These are phyloP conservation scores for Priceomyces haplophilus DNA, from an alignment of 805 yeast species.

Conservation along the genomic window DNA sequence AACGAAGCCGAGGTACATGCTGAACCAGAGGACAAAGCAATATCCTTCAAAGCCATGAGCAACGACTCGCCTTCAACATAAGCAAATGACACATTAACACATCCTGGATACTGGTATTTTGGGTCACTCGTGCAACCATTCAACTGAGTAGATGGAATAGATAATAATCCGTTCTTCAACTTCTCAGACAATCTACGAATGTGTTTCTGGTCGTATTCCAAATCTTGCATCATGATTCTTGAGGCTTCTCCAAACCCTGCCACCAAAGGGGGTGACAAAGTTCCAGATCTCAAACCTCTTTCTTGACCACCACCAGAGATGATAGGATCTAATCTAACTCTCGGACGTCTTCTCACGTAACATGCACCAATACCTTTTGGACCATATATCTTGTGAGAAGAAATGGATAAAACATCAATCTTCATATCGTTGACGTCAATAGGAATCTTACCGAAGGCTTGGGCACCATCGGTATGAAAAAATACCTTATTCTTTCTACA, in stretches of 20 bases:
- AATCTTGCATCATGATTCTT: constrained; percentile 71
- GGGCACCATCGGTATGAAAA: constrained; percentile 98
- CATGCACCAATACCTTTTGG: constrained; percentile 98
- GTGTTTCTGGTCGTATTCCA: constrained; percentile 68
- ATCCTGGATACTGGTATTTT: constrained; percentile 67
- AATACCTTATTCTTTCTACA: constrained; percentile 87
- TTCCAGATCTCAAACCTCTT: constrained; percentile 95
- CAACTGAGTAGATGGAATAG: constrained; percentile 83
- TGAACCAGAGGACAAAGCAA: constrained; percentile 93
- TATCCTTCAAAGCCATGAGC: constrained; percentile 95
- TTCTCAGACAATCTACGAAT: constrained; percentile 69
- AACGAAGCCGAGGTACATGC: constrained; percentile 98
- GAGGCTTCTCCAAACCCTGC: constrained; percentile 98
- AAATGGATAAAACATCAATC: constrained; percentile 88
- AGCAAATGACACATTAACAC: constrained; percentile 95
- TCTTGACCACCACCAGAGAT: constrained; percentile 99
- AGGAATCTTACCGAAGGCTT: constrained; percentile 92
- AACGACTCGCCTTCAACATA: constrained; percentile 97
- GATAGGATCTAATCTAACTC: constrained; percentile 93
- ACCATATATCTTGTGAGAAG: constrained; percentile 96
- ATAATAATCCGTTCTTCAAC: constrained; percentile 66
- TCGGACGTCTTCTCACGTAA: constrained; percentile 93
- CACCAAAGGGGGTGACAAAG: constrained; percentile 93
- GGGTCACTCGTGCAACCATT: constrained; percentile 73
- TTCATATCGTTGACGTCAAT: constrained; percentile 91